These are phyloP conservation scores for Dactylonectria macrodidyma DNA, from an alignment of 2,329 filamentous ascomycete genomes.

Conservation along the genomic window DNA sequence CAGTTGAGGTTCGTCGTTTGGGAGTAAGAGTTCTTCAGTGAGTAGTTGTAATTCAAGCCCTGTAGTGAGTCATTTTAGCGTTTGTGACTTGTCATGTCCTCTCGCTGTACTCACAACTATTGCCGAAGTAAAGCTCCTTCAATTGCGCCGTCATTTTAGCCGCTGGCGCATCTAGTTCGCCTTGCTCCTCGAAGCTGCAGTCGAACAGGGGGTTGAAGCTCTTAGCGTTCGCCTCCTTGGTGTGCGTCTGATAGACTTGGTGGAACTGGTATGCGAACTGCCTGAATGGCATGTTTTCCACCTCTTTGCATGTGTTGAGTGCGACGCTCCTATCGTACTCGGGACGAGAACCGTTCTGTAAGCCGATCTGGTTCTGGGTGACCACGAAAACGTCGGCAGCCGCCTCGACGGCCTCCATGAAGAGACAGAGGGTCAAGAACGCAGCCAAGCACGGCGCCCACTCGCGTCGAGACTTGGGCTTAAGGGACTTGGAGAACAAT, in stretches of 20 bases:
- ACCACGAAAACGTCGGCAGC: conserved; percentile 68
- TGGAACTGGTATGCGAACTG: conserved; percentile 74
- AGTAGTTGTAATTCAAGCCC: conserved; percentile 60
- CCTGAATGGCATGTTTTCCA: conserved; percentile 73
- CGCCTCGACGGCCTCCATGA: conserved; percentile 71
- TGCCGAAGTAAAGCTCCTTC: conserved; percentile 60
- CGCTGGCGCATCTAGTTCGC: conserved; percentile 63
- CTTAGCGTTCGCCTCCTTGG: conserved; percentile 62
- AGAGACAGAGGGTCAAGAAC: conserved; percentile 70
- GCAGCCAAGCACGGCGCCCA: conserved; percentile 72
- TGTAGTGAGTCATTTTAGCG: conserved; percentile 41
- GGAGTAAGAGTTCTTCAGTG: conserved; percentile 62
- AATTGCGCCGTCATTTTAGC: conserved; percentile 62
- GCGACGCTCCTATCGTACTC: conserved; percentile 60
- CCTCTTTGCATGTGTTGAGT: conserved; percentile 63
- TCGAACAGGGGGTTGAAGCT: conserved; percentile 72
- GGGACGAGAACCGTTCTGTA: conserved; percentile 55
- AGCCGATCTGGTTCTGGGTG: conserved; percentile 65
- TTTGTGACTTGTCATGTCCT: conserved; percentile 17
- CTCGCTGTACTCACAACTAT: conserved; percentile 59
- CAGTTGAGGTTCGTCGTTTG: conserved; percentile 61
- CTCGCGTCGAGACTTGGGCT: conserved; percentile 66
- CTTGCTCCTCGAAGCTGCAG: conserved; percentile 56
- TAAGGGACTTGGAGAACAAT: conserved; percentile 66
- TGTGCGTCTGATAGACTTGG: conserved; percentile 71